Percentiles rank a stretch among this genome's conserved stretches.
Evolutionary conservation across 345 rosid genomes (phyloP).

Genomic region (Boechera retrofracta): DNA sequence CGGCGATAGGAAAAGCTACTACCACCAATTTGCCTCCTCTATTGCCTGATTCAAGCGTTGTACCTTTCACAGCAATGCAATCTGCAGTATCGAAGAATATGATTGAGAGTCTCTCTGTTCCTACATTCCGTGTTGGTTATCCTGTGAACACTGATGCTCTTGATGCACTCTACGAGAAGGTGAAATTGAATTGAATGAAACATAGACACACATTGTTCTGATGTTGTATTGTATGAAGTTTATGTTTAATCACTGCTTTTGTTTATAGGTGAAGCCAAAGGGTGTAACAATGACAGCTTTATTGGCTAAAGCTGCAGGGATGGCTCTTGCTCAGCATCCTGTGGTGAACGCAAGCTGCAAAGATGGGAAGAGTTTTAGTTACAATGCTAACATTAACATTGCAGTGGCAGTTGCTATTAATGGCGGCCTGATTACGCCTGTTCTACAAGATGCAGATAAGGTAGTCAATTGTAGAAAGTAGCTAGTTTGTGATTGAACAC

Average conservation of each 20-base stretch:
- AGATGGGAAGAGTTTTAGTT: constrained; percentile 82
- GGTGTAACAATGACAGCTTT: constrained; percentile 97
- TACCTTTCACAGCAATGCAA: constrained; percentile 93
- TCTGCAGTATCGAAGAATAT: constrained; percentile 85
- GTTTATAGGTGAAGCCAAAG: constrained; percentile 80
- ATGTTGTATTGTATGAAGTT: not conserved
- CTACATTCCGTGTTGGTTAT: constrained; percentile 92
- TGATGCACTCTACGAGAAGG: constrained; percentile 87
- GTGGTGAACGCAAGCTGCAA: constrained; percentile 89
- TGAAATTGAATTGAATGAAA: constrained; percentile 16
- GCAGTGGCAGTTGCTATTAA: constrained; percentile 95
- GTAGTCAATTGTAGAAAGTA: constrained; percentile 44
- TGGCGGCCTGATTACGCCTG: constrained; percentile 96
- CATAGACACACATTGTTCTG: not conserved
- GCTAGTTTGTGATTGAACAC: constrained; percentile 24
- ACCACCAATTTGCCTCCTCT: constrained; percentile 47
- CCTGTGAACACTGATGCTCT: constrained; percentile 82
- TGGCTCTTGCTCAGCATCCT: constrained; percentile 93
- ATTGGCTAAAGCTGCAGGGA: constrained; percentile 92
- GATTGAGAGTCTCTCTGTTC: constrained; percentile 85
- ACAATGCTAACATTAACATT: constrained; percentile 74
- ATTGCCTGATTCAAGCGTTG: constrained; percentile 71
- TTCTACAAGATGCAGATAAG: constrained; percentile 96
- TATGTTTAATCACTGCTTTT: not conserved
- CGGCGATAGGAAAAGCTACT: constrained; percentile 44